Percentiles rank a stretch among this genome's conserved stretches.
These are phyloP conservation scores for Aspergillus nanangensis DNA, from an alignment of 495 filamentous ascomycete species.

Conservation along the genomic window DNA sequence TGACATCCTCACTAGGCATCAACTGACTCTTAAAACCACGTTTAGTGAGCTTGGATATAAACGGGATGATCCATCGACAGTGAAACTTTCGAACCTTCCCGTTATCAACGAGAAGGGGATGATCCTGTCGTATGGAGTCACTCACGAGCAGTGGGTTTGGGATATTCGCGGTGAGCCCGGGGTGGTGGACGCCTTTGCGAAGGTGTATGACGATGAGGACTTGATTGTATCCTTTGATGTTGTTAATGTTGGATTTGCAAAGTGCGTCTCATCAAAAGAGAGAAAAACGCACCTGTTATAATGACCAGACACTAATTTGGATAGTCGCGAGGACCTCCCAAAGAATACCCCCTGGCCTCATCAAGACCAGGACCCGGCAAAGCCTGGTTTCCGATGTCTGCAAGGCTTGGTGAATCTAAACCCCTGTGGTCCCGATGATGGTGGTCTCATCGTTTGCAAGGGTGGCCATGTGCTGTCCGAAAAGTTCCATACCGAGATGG, in stretches of 20 bases:
- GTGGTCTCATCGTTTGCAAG: conserved; percentile 34
- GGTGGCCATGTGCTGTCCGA: conserved; percentile 29
- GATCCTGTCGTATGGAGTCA: conserved; percentile 32
- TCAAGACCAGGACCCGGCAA: conserved; percentile 39
- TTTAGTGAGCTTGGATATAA: conserved; percentile 34
- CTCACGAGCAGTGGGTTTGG: conserved; percentile 44
- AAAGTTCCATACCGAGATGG: conserved; percentile 31
- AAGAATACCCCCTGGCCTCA: conserved; percentile 40
- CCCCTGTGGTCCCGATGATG: conserved; percentile 39
- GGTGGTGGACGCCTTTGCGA: conserved; percentile 34
- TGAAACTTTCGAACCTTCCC: conserved; percentile 29
- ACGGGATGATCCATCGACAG: conserved; percentile 32
- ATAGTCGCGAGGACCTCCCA: conserved; percentile 28
- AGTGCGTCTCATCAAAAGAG: conserved; percentile 21
- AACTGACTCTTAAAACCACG: background rate
- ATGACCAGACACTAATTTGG: no score
- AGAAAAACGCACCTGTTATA: no score
- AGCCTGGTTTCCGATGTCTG: conserved; percentile 38
- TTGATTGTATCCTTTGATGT: conserved; percentile 44
- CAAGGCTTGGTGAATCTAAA: conserved; percentile 45
- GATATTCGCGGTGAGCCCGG: conserved; percentile 36
- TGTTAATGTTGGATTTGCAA: conserved; percentile 36
- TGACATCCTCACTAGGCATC: background rate
- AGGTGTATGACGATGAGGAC: conserved; percentile 36
- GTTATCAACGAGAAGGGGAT: conserved; percentile 40